Evolutionary conservation across 306 rosid genomes (phyloP).

Genomic region (Medicago ruthenica): DNA sequence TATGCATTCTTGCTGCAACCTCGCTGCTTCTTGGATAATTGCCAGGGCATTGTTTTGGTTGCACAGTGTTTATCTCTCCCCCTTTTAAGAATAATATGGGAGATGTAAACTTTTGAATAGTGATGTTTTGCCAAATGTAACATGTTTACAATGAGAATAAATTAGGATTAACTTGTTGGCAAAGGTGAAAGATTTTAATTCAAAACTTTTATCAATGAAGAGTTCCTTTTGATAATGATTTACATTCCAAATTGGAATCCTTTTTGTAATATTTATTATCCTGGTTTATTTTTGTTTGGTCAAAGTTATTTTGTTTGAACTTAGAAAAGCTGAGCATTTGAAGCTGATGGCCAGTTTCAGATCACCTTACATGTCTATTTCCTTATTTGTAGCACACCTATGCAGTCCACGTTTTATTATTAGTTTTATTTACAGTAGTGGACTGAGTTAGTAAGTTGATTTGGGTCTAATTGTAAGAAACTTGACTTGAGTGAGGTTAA

Average conservation of each 20-base stretch:
- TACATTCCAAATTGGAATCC: not conserved
- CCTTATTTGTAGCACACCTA: too few relatives aligned
- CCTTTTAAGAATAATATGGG: constrained; percentile 51
- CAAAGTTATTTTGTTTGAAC: not conserved
- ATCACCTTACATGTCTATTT: too few relatives aligned
- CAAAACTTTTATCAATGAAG: constrained; percentile 31
- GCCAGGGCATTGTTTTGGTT: constrained; percentile 39
- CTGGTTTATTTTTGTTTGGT: not conserved
- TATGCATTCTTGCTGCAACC: constrained; percentile 40
- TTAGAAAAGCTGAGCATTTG: too few relatives aligned
- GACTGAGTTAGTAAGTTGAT: too few relatives aligned
- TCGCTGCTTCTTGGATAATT: constrained; percentile 36
- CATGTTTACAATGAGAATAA: constrained; percentile 53
- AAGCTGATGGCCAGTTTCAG: too few relatives aligned
- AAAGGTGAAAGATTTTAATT: constrained; percentile 12
- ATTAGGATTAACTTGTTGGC: constrained; percentile 31
- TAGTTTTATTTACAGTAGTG: too few relatives aligned
- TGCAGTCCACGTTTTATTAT: too few relatives aligned
- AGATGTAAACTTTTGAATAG: constrained; percentile 42
- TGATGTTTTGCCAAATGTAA: constrained; percentile 45
- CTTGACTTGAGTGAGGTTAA: too few relatives aligned
- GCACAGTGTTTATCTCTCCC: constrained; percentile 39
- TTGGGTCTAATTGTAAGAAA: too few relatives aligned
- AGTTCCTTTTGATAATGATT: not conserved
- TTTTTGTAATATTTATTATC: not conserved